Base-by-base conservation (phyloP, 1,284 basidiomycete genomes). In the Bondarzewia mesenterica region DNA sequence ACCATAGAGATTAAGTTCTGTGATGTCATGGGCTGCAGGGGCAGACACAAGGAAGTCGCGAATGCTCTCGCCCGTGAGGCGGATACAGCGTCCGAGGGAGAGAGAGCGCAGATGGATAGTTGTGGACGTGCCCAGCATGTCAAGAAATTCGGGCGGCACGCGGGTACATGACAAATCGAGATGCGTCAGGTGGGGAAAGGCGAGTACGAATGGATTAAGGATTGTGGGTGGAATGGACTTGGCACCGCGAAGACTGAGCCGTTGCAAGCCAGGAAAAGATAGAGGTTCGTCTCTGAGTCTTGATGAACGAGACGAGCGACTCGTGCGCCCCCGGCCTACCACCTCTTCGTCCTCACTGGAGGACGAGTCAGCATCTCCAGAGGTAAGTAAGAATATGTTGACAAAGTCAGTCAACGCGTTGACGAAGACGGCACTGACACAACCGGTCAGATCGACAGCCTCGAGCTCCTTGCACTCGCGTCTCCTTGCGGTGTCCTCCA, bases 361-460 rank as follows among this genome's bases (percentile, higher is more conserved):
- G 10, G 37, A 39, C 7, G 26, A 65, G 40, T 75, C 70, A 18
- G 67, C 61, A 12, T 81, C 79, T 39, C 58, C 56, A n/a, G 71
- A 62, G 35, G 70, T 48, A 5, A 59, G 67, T 21, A 93, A 68
- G 67, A 89, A 80, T 42, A 75, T 77, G 48, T 78, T 74, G 52
- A 93, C 91, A 61, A 97, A 94, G 50, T 89, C 84, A 32, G 78
- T 75, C 56, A 96, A 77, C 0, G 89, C 90, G 54, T 83, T 80
- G 50, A 89, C 84, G 59, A 97, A 97, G 5, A 88, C 84, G 16
- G 80, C 78, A 60, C 90, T 93, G 61, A 97, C 87, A 63, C 95
- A 98, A 56, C 93, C 94, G 18, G 93, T 97, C 46, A 98, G 69
- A 63, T 99, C 95, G 32, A 96, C 73, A 2, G 93, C 92, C 63